Evolutionary conservation across 2,329 filamentous ascomycete genomes (phyloP).

Genomic region (Curvularia sp.): DNA sequence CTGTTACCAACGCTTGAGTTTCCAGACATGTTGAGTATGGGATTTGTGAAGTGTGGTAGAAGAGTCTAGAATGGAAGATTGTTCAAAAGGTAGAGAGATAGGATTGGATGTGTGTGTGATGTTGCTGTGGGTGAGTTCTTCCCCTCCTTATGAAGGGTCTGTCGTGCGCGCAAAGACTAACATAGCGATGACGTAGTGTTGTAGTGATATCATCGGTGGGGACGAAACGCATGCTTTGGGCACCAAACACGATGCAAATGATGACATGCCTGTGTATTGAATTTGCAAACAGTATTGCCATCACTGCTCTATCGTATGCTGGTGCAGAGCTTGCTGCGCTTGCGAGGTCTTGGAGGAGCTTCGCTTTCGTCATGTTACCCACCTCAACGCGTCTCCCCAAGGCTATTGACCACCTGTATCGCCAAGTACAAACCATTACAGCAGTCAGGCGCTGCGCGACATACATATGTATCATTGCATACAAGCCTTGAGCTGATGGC

Average conservation of each 20-base stretch:
- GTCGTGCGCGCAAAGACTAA: constrained; percentile 19
- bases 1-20: constrained; percentile 71
- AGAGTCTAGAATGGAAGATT: not conserved
- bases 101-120: constrained; percentile 4
- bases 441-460: not conserved
- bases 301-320: constrained; percentile 1
- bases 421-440: not conserved
- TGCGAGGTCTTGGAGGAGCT: constrained; percentile 13
- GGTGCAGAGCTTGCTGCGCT: not conserved
- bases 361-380: constrained; percentile 8
- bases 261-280: constrained; percentile 20
- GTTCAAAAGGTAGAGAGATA: not conserved
- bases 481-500: not conserved
- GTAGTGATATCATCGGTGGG: constrained; percentile 37
- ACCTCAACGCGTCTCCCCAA: constrained; percentile 1
- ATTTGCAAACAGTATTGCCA: constrained; percentile 9
- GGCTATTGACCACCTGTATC: not conserved
- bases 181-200: constrained; percentile 32
- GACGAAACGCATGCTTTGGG: constrained; percentile 30
- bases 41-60: constrained; percentile 4
- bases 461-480: not conserved
- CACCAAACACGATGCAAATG: constrained; percentile 20
- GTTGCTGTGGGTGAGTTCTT: constrained; percentile 7
- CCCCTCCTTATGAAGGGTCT: constrained; percentile 21
- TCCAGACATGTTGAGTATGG: constrained; percentile 56